phyloP scores from a whole-genome alignment of 129 eudicot species.

The Logfia minima region DNA sequence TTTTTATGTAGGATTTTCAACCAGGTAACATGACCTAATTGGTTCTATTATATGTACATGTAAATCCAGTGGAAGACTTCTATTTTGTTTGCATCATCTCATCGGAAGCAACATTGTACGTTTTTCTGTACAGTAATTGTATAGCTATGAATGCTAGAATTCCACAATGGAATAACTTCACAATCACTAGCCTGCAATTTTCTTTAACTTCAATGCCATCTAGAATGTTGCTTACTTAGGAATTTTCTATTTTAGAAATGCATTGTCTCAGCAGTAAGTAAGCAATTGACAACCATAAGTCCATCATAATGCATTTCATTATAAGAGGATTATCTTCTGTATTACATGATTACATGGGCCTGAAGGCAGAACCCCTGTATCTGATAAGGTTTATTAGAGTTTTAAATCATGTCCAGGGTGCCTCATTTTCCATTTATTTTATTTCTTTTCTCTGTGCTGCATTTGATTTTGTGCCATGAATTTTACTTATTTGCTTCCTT shows the following conservation, averaged over 20 bases:
- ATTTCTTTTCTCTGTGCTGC: not conserved
- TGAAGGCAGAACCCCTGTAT: not conserved
- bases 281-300: not conserved
- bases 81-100: not conserved
- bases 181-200: not conserved
- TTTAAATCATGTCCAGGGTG: too few species aligned
- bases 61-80: too few species aligned
- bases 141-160: not conserved
- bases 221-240: not conserved
- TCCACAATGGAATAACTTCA: not conserved
- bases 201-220: not conserved
- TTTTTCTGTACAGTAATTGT: not conserved
- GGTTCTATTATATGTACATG: not conserved
- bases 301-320: not conserved
- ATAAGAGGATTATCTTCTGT: not conserved
- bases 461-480: not conserved
- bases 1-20: constrained; percentile 2
- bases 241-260: too few species aligned
- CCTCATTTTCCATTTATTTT: too few species aligned
- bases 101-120: not conserved
- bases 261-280: not conserved
- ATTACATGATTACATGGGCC: not conserved
- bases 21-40: not conserved
- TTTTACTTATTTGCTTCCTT: not conserved
- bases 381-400: not conserved